Conservation (phyloP, 768 basidiomycete genomes). For the Mycena latifolia region DNA sequence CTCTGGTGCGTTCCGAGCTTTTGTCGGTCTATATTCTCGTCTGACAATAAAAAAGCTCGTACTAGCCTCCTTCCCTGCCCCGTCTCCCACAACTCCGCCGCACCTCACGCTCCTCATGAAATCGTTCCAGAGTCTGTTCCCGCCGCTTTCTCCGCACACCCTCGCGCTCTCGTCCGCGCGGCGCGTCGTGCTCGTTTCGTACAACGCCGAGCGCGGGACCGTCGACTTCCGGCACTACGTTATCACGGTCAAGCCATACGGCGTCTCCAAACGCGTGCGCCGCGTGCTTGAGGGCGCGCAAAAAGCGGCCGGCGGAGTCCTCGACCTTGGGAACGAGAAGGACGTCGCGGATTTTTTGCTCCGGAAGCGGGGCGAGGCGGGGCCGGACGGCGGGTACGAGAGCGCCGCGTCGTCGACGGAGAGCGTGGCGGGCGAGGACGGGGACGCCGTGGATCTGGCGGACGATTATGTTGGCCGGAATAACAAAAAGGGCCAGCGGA, state of each 20-base stretch:
- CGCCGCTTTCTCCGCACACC: constrained; percentile 87
- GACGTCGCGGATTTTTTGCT: constrained; percentile 97
- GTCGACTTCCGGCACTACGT: constrained; percentile 95
- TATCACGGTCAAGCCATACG: constrained; percentile 95
- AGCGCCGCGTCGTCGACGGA: constrained; percentile 85
- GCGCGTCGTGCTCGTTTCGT: constrained; percentile 92
- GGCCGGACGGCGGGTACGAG: constrained; percentile 81
- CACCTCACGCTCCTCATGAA: constrained; percentile 95
- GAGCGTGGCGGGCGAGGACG: constrained; percentile 89
- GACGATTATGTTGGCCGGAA: constrained; percentile 96
- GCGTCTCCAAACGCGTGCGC: constrained; percentile 92
- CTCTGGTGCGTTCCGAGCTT: constrained; percentile 71
- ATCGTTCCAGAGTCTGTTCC: constrained; percentile 96
- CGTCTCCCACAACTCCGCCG: constrained; percentile 78
- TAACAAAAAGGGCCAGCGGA: constrained; percentile 91
- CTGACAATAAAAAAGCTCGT: constrained; percentile 74
- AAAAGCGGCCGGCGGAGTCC: constrained; percentile 56
- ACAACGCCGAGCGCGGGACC: constrained; percentile 87
- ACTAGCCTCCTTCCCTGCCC: constrained; percentile 86
- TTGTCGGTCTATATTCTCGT: constrained; percentile 1
- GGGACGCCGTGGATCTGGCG: constrained; percentile 84
- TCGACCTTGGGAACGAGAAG: constrained; percentile 90
- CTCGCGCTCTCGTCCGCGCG: constrained; percentile 90
- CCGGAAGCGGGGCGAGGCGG: constrained; percentile 71
- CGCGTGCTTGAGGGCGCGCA: constrained; percentile 79